Evolutionary conservation across 2,329 filamentous ascomycete genomes (phyloP), one percentile per base, ranked within the genome.

Genomic region (Fusarium sp.): DNA sequence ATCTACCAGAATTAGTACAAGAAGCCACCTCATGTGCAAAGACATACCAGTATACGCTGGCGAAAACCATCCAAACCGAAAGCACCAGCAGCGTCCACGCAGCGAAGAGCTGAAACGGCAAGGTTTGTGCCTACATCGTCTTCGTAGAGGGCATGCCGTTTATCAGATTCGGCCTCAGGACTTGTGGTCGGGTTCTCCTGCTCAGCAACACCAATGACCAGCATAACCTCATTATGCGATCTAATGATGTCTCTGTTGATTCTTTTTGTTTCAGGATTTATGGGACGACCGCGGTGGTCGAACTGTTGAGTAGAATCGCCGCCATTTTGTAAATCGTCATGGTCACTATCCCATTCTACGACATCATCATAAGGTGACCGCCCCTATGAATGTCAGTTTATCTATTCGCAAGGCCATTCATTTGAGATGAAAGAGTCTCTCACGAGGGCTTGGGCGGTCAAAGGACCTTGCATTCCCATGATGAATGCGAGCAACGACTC

Each of bases 141-240:
- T 63, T 89, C 86, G 52, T 85, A 84, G 11, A 78, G 77, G 32
- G 82, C 77, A 66, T 87, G 85, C 13, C 81, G 79, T 16, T 78
- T 77, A n/a, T 82, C 78, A 3, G 79, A 77, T 43, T 84, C 82
- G 9, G 78, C 75, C 54, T 84, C 81, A 8, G 80, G 78, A 6
- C 81, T 80, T 24, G 78, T 75, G 6, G 73, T 73, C 10, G 78
- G 78, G 53, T 83, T 84, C 56, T 89, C 87, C 16, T 87, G 85
- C 71, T 90, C 87, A 11, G 87, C 87, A 7, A 89, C 87, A 8
- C 87, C 87, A 41, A 90, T 89, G 12, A 88, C 86, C 20, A 85
- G 82, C 87, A 90, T 90, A 6, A 90, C 87, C 68, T 90, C 87
- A 69, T 90, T 90, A 72, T 90, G 87, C 12, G 87, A 84, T 54